Conservation (phyloP, 495 filamentous ascomycete species). For the Bathelium albidoporum region DNA sequence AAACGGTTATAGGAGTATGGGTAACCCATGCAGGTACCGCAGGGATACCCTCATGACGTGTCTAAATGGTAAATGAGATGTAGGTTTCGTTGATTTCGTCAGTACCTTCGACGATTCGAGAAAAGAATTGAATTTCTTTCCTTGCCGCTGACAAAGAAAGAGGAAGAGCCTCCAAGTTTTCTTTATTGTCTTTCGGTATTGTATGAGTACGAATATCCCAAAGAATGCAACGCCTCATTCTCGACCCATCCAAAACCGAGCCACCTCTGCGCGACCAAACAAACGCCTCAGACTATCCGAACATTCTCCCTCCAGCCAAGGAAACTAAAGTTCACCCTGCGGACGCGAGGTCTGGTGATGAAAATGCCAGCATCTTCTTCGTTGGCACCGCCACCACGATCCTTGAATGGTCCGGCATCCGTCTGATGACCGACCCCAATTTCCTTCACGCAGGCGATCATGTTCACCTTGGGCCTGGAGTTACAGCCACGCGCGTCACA, state of each 20-base stretch:
- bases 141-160: no score
- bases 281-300: neutral
- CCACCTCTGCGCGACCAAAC: neutral
- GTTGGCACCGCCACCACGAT: slow-evolving; percentile 60
- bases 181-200: no score
- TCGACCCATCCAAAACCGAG: neutral
- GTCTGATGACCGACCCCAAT: slow-evolving; percentile 61
- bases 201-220: no score
- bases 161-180: no score
- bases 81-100: neutral
- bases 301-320: neutral
- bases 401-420: slow-evolving; percentile 51
- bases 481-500: slow-evolving; percentile 37
- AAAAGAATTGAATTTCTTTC: no score
- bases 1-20: neutral
- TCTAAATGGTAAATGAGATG: no score
- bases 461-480: slow-evolving; percentile 56
- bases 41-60: no score
- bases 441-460: slow-evolving; percentile 62
- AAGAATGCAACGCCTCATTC: neutral
- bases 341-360: slow-evolving; percentile 20
- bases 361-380: slow-evolving; percentile 44
- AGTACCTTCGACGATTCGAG: no score
- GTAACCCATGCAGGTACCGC: neutral
- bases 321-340: slow-evolving; percentile 35